Base-by-base conservation (phyloP, 768 basidiomycete genomes). In the Mycena olivaceomarginata region DNA sequence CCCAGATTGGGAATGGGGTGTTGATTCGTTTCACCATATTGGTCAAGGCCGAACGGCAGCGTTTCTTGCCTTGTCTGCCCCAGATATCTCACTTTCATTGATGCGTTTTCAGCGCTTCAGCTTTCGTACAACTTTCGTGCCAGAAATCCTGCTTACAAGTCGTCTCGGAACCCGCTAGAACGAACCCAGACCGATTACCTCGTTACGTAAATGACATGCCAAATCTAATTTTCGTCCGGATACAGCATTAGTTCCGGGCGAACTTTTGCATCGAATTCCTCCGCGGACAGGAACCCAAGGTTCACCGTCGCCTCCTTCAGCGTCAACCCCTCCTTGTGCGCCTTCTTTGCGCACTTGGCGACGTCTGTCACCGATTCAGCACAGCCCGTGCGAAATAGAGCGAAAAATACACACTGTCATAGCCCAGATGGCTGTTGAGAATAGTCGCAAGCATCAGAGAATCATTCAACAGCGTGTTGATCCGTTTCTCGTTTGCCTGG, bases 391-490 rank as follows among this genome's bases (percentile, higher is more conserved):
- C 57, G 40, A 39, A 18, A 40, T 45, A 65, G 56, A 59, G 18
- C 62, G 70, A 76, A 65, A 72, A n/a, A 67, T 72, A 89, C 97
- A 87, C 81, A 96, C 97, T 98, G 89, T 99, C 98, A 85, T 99
- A 99, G 75, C 98, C 98, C 77, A 99, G 91, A 84, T 96, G 94
- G 82, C 93, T 94, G 92, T 99, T 99, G 81, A 99, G 89, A 85
- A 98, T 97, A 13, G 98, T 99, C 13, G 98, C 98, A 84, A 99
- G 88, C 98, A 99, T 99, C 84, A 99, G 88, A 70, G 96, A 97
- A 88, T 99, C 97, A 86, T 99, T 96, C 83, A 99, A 86, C 74
- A 99, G 89, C 70, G 93, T 91, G 82, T 92, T 91, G 83, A 99
- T 99, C 73, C 96, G 94, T 86, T 95, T 95, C 89, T 99, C 97